Evolutionary conservation across 148 eudicot genomes (phyloP).

Genomic region (Silene latifolia): DNA sequence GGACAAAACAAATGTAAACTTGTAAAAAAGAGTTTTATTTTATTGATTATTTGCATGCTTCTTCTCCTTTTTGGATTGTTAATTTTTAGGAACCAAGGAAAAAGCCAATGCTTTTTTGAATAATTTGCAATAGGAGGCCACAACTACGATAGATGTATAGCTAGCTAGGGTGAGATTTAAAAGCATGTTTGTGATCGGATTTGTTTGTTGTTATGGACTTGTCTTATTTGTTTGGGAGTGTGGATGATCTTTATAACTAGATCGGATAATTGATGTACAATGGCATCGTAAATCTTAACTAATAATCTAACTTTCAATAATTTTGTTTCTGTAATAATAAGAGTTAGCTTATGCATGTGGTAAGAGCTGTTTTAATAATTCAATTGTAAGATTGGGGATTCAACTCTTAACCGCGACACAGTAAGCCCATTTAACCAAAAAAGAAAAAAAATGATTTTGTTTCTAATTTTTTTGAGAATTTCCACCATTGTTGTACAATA

Average conservation of each 20-base stretch:
- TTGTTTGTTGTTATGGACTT: constrained; percentile 22
- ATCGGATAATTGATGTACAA: too few relatives aligned
- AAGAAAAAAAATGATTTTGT: too few relatives aligned
- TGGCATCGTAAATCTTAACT: too few relatives aligned
- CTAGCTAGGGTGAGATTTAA: constrained; percentile 26
- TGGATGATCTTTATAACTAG: not conserved
- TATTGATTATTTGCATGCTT: constrained; percentile 16
- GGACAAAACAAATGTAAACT: constrained; percentile 22
- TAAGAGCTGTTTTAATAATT: too few relatives aligned
- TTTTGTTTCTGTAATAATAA: too few relatives aligned
- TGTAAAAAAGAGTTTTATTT: constrained; percentile 7
- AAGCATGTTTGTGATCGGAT: constrained; percentile 31
- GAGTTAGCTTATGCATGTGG: too few relatives aligned
- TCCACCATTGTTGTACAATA: too few relatives aligned
- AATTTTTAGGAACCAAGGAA: constrained; percentile 9
- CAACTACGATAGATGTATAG: not conserved
- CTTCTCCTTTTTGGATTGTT: constrained; percentile 14
- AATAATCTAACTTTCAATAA: too few relatives aligned
- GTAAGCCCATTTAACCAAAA: too few relatives aligned
- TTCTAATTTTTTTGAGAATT: too few relatives aligned
- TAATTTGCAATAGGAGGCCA: constrained; percentile 22
- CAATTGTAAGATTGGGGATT: too few relatives aligned
- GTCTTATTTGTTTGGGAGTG: constrained; percentile 23
- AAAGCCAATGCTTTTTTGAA: constrained; percentile 25
- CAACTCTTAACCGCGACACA: too few relatives aligned